phyloP scores from a whole-genome alignment of 2,329 filamentous ascomycete species.

The Neoarthrinium moseri region DNA sequence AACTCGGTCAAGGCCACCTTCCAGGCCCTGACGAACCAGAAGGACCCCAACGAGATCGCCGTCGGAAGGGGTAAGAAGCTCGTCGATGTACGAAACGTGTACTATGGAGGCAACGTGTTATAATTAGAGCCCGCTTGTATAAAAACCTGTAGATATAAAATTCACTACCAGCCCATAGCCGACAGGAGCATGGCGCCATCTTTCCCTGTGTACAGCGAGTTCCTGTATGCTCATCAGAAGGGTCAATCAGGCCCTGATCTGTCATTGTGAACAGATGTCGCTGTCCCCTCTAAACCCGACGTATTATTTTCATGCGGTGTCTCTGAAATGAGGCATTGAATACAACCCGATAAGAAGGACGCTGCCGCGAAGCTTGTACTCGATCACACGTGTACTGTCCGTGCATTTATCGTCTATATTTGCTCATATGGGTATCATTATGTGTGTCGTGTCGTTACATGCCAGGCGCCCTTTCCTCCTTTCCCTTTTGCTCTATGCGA shows the following conservation, averaged over 20 bases:
- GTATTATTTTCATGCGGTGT: neutral
- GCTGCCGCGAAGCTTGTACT: too few relatives aligned
- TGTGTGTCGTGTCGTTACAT: too few relatives aligned
- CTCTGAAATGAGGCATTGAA: too few relatives aligned
- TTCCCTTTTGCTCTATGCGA: too few relatives aligned
- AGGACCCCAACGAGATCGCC: slow-evolving; percentile 85
- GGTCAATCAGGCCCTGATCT: too few relatives aligned
- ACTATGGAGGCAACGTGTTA: slow-evolving; percentile 79
- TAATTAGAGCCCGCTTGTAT: slow-evolving; percentile 28
- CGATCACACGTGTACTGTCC: too few relatives aligned
- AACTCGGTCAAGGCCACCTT: slow-evolving; percentile 94
- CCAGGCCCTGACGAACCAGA: slow-evolving; percentile 78
- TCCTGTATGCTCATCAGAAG: neutral
- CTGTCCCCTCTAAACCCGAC: too few relatives aligned
- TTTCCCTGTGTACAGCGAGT: neutral
- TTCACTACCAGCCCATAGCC: neutral
- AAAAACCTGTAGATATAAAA: slow-evolving; percentile 9
- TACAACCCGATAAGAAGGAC: too few relatives aligned
- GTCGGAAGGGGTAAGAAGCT: slow-evolving; percentile 89
- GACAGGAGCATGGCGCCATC: neutral
- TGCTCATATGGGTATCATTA: neutral
- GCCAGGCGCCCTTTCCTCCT: too few relatives aligned
- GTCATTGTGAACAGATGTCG: too few relatives aligned
- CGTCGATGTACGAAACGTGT: slow-evolving; percentile 94
- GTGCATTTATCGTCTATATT: neutral